phyloP scores from a whole-genome alignment of 2,329 filamentous ascomycete species.

The Colletotrichum lindemuthianum region DNA sequence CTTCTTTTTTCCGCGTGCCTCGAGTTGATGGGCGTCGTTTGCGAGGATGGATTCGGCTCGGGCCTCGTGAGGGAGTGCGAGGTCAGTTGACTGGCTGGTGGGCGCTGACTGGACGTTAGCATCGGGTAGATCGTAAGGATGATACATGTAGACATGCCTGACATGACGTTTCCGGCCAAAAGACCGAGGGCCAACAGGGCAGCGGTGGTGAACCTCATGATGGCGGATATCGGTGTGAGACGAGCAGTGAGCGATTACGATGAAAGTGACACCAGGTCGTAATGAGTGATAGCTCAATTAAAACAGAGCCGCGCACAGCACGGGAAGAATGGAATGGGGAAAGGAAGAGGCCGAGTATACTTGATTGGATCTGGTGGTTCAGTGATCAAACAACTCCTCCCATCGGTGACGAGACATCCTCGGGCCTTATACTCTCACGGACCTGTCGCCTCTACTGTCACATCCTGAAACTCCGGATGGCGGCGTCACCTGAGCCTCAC shows the following conservation, averaged over 20 bases:
- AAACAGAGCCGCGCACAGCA: conserved; percentile 32
- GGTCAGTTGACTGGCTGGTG: conserved; percentile 1
- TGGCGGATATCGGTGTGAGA: background rate
- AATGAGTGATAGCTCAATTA: conserved; percentile 7
- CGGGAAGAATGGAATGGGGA: conserved; percentile 19
- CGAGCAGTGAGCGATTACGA: background rate
- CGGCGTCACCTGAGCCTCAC: conserved; percentile 20
- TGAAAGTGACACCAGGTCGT: conserved; percentile 27
- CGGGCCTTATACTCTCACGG: conserved; percentile 10
- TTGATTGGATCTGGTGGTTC: background rate
- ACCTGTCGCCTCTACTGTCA: conserved; percentile 10
- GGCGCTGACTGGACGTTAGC: conserved; percentile 19
- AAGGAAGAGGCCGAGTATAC: background rate
- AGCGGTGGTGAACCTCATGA: conserved; percentile 30
- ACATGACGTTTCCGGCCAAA: conserved; percentile 28
- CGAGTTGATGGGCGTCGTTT: conserved; percentile 16
- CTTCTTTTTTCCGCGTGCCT: conserved; percentile 22
- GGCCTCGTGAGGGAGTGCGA: conserved; percentile 18
- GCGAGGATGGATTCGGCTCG: conserved; percentile 14
- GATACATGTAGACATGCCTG: background rate
- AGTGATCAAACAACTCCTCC: background rate
- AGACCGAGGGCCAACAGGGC: conserved; percentile 23
- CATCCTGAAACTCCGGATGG: conserved; percentile 33
- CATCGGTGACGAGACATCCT: background rate
- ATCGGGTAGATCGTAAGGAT: background rate